These are phyloP conservation scores for Trifolium dubium DNA, from an alignment of 306 rosid species.

Conservation along the genomic window DNA sequence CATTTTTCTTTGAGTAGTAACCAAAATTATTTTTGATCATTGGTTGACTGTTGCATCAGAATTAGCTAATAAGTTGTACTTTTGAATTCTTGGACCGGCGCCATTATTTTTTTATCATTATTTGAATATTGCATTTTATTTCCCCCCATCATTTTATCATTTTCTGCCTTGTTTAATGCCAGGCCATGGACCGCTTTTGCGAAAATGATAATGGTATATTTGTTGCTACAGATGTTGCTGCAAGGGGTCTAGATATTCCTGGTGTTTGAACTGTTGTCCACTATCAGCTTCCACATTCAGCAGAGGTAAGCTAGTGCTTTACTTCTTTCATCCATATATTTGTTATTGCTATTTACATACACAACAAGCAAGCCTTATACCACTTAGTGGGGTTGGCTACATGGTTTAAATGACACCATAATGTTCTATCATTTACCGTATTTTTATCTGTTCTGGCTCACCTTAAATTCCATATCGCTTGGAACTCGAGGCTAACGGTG, in stretches of 20 bases:
- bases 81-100: neutral
- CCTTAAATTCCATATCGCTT: too few relatives aligned
- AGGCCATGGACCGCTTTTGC: conserved; percentile 58
- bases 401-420: too few relatives aligned
- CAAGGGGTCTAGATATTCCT: conserved; percentile 94
- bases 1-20: conserved; percentile 1
- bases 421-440: too few relatives aligned
- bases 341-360: neutral
- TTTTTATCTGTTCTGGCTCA: too few relatives aligned
- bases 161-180: conserved; percentile 37
- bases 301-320: conserved; percentile 63
- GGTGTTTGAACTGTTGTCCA: conserved; percentile 93
- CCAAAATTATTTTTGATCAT: neutral
- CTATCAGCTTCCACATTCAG: conserved; percentile 99
- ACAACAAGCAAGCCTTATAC: too few relatives aligned
- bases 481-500: too few relatives aligned
- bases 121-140: conserved; percentile 5
- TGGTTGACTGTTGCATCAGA: conserved; percentile 19
- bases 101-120: neutral
- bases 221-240: conserved; percentile 93
- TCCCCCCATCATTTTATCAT: conserved; percentile 13
- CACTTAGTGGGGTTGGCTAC: too few relatives aligned
- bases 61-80: conserved; percentile 7
- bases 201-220: conserved; percentile 5
- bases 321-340: conserved; percentile 34